phyloP scores from a whole-genome alignment of 257 asterid genomes.

The Craterostigma plantagineum region DNA sequence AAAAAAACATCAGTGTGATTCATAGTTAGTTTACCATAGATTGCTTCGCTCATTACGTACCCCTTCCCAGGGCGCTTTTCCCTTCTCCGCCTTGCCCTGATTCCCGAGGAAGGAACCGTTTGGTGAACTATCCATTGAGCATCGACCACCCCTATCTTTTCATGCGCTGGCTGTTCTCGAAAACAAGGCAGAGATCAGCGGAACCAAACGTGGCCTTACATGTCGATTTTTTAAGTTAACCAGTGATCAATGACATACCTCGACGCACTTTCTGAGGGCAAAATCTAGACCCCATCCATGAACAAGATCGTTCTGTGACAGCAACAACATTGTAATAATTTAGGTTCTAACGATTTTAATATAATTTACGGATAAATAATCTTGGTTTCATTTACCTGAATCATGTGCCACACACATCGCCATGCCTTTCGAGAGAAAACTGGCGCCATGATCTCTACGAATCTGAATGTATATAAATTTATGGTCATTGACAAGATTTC shows the following conservation, averaged over 20 bases:
- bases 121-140: slow-evolving; percentile 93
- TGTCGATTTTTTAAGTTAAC: slow-evolving; percentile 1
- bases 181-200: slow-evolving; percentile 1
- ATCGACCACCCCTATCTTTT: slow-evolving; percentile 86
- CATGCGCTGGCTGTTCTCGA: slow-evolving; percentile 70
- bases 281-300: slow-evolving; percentile 99
- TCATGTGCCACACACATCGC: slow-evolving; percentile 98
- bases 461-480: slow-evolving; percentile 27
- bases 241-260: slow-evolving; percentile 28
- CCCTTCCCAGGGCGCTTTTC: slow-evolving; percentile 98
- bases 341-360: not conserved
- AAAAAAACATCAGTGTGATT: not conserved
- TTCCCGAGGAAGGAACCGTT: slow-evolving; percentile 88
- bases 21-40: not conserved
- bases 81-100: slow-evolving; percentile 74
- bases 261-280: slow-evolving; percentile 83
- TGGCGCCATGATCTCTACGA: slow-evolving; percentile 98
- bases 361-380: not conserved
- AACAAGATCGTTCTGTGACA: slow-evolving; percentile 76
- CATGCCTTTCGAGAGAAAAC: slow-evolving; percentile 89
- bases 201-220: not conserved
- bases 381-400: slow-evolving; percentile 41
- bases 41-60: slow-evolving; percentile 37
- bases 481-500: not conserved
- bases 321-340: slow-evolving; percentile 4